A percentile compares a stretch with the other conserved stretches of the same genome.
Evolutionary conservation across 2,329 filamentous ascomycete genomes (phyloP).

Genomic region (Aureobasidium leucospermi): DNA sequence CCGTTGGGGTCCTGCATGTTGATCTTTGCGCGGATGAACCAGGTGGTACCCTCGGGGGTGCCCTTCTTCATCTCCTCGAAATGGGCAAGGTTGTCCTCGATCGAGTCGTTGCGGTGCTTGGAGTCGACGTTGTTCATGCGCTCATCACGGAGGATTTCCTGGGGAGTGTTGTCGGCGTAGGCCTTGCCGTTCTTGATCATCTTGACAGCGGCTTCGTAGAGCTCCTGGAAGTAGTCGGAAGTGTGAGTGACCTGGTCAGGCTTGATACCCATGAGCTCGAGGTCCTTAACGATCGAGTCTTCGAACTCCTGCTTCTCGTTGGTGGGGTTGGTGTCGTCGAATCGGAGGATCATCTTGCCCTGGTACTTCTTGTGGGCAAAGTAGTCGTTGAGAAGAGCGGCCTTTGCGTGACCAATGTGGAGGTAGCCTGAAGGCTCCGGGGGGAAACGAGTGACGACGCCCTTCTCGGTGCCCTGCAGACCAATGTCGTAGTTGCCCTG

Average conservation of each 20-base stretch:
- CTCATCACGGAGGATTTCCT: slow-evolving; percentile 77
- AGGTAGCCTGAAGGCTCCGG: slow-evolving; percentile 94
- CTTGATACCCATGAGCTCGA: slow-evolving; percentile 84
- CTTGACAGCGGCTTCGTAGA: slow-evolving; percentile 77
- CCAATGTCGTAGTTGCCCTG: slow-evolving; percentile 86
- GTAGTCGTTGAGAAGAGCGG: slow-evolving; percentile 88
- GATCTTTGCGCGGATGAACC: slow-evolving; percentile 90
- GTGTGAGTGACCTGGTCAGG: slow-evolving; percentile 83
- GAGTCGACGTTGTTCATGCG: slow-evolving; percentile 75
- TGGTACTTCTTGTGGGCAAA: slow-evolving; percentile 92
- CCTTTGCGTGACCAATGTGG: slow-evolving; percentile 94
- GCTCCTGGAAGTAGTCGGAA: slow-evolving; percentile 88
- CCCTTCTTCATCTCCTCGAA: slow-evolving; percentile 89
- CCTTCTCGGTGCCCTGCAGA: slow-evolving; percentile 75
- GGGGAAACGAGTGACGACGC: slow-evolving; percentile 85
- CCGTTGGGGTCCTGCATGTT: slow-evolving; percentile 86
- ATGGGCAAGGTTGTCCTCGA: slow-evolving; percentile 74
- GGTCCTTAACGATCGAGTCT: slow-evolving; percentile 86
- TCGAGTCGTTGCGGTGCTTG: slow-evolving; percentile 63
- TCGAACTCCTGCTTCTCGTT: slow-evolving; percentile 98
- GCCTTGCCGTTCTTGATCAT: slow-evolving; percentile 79
- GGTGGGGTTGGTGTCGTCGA: slow-evolving; percentile 94
- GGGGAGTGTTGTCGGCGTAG: slow-evolving; percentile 86
- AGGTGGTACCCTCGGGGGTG: slow-evolving; percentile 64
- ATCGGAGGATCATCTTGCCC: slow-evolving; percentile 81